Evolutionary conservation across 2,329 filamentous ascomycete species (phyloP), one percentile per base, ranked within the genome.

Genomic region (Colletotrichum sp.): DNA sequence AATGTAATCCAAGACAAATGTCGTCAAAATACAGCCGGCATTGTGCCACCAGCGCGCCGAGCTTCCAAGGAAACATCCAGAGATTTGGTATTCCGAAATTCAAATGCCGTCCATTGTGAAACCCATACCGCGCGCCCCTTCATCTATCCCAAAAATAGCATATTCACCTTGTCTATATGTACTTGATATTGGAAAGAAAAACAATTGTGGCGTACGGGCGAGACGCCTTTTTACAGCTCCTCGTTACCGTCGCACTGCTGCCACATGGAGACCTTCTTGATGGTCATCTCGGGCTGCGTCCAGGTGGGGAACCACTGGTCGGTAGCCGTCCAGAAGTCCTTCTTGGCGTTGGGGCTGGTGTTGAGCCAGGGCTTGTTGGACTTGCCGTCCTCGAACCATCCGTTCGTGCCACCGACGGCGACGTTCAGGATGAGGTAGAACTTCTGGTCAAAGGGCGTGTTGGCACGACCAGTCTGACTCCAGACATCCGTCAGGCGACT

Each of bases 361-460:
- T 97, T 93, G 36, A 95, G 88, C 95, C 95, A 98, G 2, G 95
- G 95, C 88, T 98, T 98, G 36, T 89, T 90, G 57, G 89, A 89
- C 79, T 89, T 87, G 25, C 92, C 92, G 82, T 98, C 95, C 81
- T 93, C 87, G 81, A 97, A 98, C 95, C 95, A 98, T 49, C 95
- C 95, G 79, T 96, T 96, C 27, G 93, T 95, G 66, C 92, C 92
- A 34, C 95, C 95, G 9, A 96, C 94, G 13, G 92, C 94, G 5
- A 96, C 87, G 81, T 95, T 95, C 72, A 96, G 82, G 79, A 96
- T 93, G 62, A 96, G 89, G 80, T 94, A 96, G 81, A 96, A 96
- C 19, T 90, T 85, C 78, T 94, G 89, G 81, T 96, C 94, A 80
- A 96, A 96, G 0, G 95, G 95, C 0, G 94, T 92, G 76, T 93